phyloP scores from a whole-genome alignment of 257 asterid genomes.

The Solanum peruvianum region DNA sequence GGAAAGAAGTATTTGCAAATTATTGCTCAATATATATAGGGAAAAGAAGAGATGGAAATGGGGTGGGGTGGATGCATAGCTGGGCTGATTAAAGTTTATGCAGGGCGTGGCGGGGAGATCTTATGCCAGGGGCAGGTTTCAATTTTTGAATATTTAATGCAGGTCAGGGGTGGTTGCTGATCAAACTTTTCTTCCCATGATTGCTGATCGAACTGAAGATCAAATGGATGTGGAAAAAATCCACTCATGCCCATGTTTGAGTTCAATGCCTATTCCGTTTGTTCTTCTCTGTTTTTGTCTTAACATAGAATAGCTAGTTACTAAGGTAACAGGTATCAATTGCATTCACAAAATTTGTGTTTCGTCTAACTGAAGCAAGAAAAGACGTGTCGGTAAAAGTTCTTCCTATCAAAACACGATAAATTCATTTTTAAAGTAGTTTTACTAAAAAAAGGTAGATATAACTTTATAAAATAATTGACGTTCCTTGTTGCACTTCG shows the following conservation, averaged over 20 bases:
- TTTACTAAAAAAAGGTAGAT: not conserved
- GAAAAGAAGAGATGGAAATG: not conserved
- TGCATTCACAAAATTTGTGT: not conserved
- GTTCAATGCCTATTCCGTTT: not conserved
- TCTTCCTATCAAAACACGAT: not conserved
- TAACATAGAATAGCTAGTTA: not conserved
- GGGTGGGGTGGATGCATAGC: not conserved
- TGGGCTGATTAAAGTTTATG: not conserved
- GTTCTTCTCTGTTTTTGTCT: not conserved
- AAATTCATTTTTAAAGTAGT: not conserved
- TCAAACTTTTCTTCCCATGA: not conserved
- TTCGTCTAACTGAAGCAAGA: not conserved
- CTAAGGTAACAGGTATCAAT: not conserved
- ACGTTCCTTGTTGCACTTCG: not conserved
- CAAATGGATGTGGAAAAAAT: not conserved
- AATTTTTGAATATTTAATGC: not conserved
- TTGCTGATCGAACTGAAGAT: not conserved
- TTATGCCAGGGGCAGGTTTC: not conserved
- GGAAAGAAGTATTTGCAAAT: not conserved
- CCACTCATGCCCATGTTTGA: not conserved
- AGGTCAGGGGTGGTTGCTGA: not conserved
- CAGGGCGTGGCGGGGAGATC: not conserved
- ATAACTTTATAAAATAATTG: not conserved
- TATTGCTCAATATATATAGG: not conserved
- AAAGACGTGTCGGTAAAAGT: not conserved